phyloP scores from a whole-genome alignment of 2,329 filamentous ascomycete genomes.

The Magnaporthales sp. region DNA sequence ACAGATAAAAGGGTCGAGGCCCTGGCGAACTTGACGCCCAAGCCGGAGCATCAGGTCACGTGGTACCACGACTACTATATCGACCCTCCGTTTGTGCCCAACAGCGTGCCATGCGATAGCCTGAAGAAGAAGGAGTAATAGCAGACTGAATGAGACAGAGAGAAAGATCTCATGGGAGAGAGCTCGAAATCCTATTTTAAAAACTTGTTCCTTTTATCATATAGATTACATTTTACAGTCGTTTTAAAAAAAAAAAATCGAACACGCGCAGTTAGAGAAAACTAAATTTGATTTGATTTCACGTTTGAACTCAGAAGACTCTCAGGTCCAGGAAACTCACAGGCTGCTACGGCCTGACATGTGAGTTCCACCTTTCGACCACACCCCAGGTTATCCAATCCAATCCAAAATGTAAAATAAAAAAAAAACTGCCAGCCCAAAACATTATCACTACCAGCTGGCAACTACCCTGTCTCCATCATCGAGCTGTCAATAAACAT shows the following conservation, averaged over 20 bases:
- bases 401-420: no score
- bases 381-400: not conserved
- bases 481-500: not conserved
- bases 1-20: slow-evolving; percentile 1
- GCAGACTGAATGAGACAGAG: not conserved
- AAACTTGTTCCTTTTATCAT: no score
- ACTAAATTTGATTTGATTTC: no score
- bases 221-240: not conserved
- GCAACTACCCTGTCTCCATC: not conserved
- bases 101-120: not conserved
- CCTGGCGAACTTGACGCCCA: not conserved
- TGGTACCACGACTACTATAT: slow-evolving; percentile 2
- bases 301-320: not conserved
- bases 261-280: not conserved
- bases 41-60: slow-evolving; percentile 2
- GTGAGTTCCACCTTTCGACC: no score
- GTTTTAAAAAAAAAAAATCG: not conserved
- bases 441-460: not conserved
- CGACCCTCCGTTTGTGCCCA: slow-evolving; percentile 1
- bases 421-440: not conserved
- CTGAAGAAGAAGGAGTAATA: not conserved
- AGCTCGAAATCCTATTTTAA: no score
- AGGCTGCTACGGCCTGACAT: not conserved
- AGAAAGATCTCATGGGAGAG: no score
- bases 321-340: not conserved